These are phyloP conservation scores for Coniella lustricola DNA, from an alignment of 2,329 filamentous ascomycete genomes.

Conservation along the genomic window DNA sequence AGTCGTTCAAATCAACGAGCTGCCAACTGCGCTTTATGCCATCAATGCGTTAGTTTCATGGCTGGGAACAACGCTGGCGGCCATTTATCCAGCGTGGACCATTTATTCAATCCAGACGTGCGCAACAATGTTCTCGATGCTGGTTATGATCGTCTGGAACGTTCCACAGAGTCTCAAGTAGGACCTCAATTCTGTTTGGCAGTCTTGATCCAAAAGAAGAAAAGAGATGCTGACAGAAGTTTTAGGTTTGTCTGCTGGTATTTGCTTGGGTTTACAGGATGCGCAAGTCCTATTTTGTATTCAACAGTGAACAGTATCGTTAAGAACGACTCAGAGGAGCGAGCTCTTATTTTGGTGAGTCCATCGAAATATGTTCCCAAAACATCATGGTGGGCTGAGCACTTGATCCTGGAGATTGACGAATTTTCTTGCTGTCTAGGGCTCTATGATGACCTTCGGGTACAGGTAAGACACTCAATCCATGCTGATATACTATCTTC, in stretches of 20 bases:
- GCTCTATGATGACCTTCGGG: conserved; percentile 39
- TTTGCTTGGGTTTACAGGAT: conserved; percentile 31
- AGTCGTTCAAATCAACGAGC: conserved; percentile 40
- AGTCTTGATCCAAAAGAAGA: neutral
- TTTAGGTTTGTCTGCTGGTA: conserved; percentile 35
- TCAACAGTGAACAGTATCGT: conserved; percentile 37
- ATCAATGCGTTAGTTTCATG: conserved; percentile 41
- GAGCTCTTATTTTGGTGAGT: conserved; percentile 31
- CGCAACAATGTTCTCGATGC: conserved; percentile 35
- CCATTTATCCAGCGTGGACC: conserved; percentile 42
- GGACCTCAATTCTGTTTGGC: conserved; percentile 1
- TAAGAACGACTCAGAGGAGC: conserved; percentile 32
- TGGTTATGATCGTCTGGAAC: conserved; percentile 41
- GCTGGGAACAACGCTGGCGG: conserved; percentile 41
- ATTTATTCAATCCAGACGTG: conserved; percentile 36
- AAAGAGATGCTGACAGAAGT: neutral
- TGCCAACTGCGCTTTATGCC: conserved; percentile 41
- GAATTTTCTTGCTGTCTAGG: too few species aligned
- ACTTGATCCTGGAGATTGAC: too few species aligned
- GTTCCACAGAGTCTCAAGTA: conserved; percentile 42
- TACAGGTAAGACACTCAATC: conserved; percentile 22
- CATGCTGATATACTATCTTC: neutral
- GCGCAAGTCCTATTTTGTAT: conserved; percentile 34
- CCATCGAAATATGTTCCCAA: neutral
- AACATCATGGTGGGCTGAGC: neutral